phyloP scores from a whole-genome alignment of 2,329 filamentous ascomycete genomes.

The Parasarocladium wereldwijsianum region DNA sequence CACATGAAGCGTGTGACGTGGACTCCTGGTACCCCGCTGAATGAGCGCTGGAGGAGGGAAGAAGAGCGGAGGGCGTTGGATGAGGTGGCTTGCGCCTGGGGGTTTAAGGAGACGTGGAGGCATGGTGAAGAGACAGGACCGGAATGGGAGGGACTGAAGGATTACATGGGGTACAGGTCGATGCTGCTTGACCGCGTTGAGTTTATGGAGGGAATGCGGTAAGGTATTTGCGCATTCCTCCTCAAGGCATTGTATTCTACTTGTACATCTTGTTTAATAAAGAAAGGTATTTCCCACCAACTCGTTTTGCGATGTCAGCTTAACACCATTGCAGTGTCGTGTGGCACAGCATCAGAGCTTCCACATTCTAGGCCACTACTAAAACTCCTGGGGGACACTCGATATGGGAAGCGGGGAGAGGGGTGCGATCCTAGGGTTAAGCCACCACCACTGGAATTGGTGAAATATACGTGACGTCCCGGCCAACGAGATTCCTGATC shows the following conservation, averaged over 20 bases:
- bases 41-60: slow-evolving; percentile 74
- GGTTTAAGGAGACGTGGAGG: slow-evolving; percentile 67
- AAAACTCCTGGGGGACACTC: no score
- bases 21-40: slow-evolving; percentile 66
- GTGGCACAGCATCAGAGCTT: no score
- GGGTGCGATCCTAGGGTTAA: no score
- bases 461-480: no score
- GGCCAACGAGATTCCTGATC: no score
- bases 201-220: slow-evolving; percentile 79
- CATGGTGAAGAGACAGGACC: slow-evolving; percentile 81
- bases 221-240: slow-evolving; percentile 5
- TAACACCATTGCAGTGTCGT: no score
- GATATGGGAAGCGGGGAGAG: no score
- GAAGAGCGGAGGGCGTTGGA: slow-evolving; percentile 83
- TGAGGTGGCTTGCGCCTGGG: slow-evolving; percentile 76
- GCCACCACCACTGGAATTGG: no score
- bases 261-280: not conserved
- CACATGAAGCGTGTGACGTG: slow-evolving; percentile 92
- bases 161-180: slow-evolving; percentile 67
- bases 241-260: not conserved
- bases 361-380: no score
- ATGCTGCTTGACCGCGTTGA: slow-evolving; percentile 87
- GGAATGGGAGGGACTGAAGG: slow-evolving; percentile 75
- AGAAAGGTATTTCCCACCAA: no score
- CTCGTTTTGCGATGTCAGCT: no score